Evolutionary conservation across 2,329 filamentous ascomycete species (phyloP).

Genomic region (Tolypocladium paradoxum): DNA sequence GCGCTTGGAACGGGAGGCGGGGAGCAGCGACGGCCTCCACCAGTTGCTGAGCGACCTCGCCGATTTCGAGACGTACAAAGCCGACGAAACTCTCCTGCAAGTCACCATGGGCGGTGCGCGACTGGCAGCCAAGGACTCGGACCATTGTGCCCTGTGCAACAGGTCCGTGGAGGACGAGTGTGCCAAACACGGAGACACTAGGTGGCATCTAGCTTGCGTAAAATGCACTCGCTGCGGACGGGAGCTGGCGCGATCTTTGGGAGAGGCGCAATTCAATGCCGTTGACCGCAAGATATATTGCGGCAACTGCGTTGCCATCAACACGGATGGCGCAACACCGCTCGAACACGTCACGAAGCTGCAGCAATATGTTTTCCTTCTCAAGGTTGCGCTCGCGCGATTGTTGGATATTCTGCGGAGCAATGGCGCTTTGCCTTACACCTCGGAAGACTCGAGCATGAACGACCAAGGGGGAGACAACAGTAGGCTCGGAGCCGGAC

Average conservation of each 20-base stretch:
- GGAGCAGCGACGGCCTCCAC: constrained; percentile 63
- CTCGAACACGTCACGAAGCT: constrained; percentile 75
- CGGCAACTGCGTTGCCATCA: constrained; percentile 49
- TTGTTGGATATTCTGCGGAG: constrained; percentile 77
- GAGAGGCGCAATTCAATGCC: constrained; percentile 61
- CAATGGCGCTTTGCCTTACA: constrained; percentile 68
- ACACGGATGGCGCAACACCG: constrained; percentile 36
- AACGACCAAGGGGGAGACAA: constrained; percentile 8
- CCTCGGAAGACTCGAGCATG: constrained; percentile 50
- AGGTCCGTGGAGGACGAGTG: constrained; percentile 94
- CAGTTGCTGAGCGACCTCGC: constrained; percentile 75
- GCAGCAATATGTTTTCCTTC: constrained; percentile 86
- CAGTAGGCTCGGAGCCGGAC: constrained; percentile 12
- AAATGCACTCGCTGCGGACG: constrained; percentile 55
- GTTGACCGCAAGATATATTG: constrained; percentile 63
- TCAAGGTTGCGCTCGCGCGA: constrained; percentile 82
- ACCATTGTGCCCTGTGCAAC: constrained; percentile 72
- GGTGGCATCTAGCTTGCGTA: constrained; percentile 79
- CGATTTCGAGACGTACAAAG: constrained; percentile 68
- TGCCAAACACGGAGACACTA: constrained; percentile 58
- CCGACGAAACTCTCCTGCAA: constrained; percentile 58
- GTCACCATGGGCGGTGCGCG: constrained; percentile 53
- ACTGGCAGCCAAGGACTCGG: constrained; percentile 65
- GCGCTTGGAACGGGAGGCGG: constrained; percentile 77
- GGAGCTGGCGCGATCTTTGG: constrained; percentile 57